These are phyloP conservation scores for Apiotrichum siamense DNA, from an alignment of 1,284 basidiomycete genomes.

Conservation along the genomic window DNA sequence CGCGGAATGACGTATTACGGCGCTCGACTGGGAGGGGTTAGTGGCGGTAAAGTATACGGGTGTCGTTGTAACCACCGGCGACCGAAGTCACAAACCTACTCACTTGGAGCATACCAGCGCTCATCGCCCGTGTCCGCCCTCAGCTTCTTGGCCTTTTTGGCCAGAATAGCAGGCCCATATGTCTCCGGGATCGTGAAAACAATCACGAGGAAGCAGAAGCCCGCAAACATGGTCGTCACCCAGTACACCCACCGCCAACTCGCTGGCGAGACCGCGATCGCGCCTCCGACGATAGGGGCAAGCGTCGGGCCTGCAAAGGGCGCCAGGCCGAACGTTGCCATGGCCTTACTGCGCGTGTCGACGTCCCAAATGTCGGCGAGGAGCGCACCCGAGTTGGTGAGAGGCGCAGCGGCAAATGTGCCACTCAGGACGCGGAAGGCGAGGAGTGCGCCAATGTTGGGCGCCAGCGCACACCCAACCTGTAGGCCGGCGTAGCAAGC, in stretches of 20 bases:
- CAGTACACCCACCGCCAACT: slow-evolving; percentile 57
- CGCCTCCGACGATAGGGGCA: slow-evolving; percentile 63
- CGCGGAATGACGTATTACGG: slow-evolving; percentile 19
- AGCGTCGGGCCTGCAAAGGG: slow-evolving; percentile 61
- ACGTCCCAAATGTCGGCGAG: slow-evolving; percentile 63
- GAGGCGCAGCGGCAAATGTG: slow-evolving; percentile 51
- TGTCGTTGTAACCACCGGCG: neutral
- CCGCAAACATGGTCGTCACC: slow-evolving; percentile 61
- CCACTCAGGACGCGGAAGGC: slow-evolving; percentile 65
- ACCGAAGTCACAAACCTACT: slow-evolving; percentile 17
- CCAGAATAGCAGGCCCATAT: slow-evolving; percentile 54
- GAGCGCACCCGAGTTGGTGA: slow-evolving; percentile 52
- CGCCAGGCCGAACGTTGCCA: slow-evolving; percentile 63
- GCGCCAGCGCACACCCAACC: slow-evolving; percentile 58
- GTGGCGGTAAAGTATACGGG: neutral
- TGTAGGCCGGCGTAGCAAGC: slow-evolving; percentile 56
- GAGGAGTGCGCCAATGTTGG: slow-evolving; percentile 58
- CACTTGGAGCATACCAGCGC: slow-evolving; percentile 54
- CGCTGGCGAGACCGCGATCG: slow-evolving; percentile 50
- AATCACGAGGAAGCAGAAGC: slow-evolving; percentile 45
- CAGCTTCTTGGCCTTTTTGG: slow-evolving; percentile 50
- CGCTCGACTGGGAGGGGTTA: slow-evolving; percentile 11
- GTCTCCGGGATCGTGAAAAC: slow-evolving; percentile 72
- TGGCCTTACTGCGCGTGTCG: slow-evolving; percentile 60
- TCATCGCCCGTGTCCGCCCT: slow-evolving; percentile 61